These are phyloP conservation scores for Populus pruinosa DNA, from an alignment of 345 rosid genomes.

Conservation along the genomic window DNA sequence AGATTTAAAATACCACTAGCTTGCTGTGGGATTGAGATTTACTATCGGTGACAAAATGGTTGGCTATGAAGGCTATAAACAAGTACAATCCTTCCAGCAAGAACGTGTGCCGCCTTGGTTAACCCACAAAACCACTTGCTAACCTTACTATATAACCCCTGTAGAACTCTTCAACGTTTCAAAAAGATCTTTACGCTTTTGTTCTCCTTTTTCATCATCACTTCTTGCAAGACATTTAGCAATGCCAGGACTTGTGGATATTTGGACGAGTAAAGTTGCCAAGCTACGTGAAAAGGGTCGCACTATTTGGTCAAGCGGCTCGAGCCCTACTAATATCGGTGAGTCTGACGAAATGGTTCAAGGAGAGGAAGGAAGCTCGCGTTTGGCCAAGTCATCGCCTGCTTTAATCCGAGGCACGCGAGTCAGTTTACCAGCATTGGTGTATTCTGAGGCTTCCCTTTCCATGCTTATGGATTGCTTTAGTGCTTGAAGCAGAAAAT, in stretches of 20 bases:
- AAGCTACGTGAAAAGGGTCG: conserved; percentile 38
- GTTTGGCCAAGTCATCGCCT: conserved; percentile 12
- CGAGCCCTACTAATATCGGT: neutral
- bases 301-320: conserved; percentile 20
- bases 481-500: conserved; percentile 10
- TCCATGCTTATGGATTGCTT: conserved; percentile 30
- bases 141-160: neutral
- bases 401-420: conserved; percentile 3
- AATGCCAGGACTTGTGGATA: conserved; percentile 52
- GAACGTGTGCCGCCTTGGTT: conserved; percentile 3
- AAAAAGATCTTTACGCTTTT: neutral
- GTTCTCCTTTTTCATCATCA: neutral
- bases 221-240: neutral
- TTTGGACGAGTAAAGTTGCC: conserved; percentile 36
- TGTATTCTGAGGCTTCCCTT: conserved; percentile 26
- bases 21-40: neutral
- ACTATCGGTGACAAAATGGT: neutral
- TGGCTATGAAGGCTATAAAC: no score
- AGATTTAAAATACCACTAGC: neutral
- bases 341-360: conserved; percentile 12
- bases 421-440: neutral
- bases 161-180: neutral
- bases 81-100: no score
- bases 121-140: neutral
- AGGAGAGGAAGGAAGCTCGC: neutral